These are phyloP conservation scores for Yamadazyma atlantica DNA, from an alignment of 1,139 yeast species.

Conservation along the genomic window DNA sequence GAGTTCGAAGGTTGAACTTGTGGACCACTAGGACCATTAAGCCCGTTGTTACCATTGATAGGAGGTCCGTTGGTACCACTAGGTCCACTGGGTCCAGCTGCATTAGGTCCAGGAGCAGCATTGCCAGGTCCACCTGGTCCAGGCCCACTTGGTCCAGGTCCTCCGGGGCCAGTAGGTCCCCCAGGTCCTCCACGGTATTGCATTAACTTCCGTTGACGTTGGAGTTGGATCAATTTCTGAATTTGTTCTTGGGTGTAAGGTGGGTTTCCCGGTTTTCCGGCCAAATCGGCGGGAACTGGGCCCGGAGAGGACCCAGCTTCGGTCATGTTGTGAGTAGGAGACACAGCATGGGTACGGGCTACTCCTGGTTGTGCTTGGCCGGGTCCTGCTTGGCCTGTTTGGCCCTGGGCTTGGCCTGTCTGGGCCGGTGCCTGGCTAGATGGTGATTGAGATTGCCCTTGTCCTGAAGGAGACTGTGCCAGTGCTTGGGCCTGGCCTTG, in stretches of 20 bases:
- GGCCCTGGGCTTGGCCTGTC: too few species aligned
- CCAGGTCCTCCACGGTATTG: constrained; percentile 33
- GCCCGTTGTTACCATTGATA: background rate
- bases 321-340: too few species aligned
- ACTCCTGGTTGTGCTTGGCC: too few species aligned
- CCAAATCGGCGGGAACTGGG: background rate
- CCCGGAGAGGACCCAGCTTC: constrained; percentile 2
- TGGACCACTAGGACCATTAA: constrained; percentile 9
- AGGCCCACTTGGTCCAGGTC: too few species aligned
- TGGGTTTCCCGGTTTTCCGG: too few species aligned
- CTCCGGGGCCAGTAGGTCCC: background rate
- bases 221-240: constrained; percentile 52
- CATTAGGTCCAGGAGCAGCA: too few species aligned
- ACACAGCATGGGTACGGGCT: too few species aligned
- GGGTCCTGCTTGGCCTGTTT: too few species aligned
- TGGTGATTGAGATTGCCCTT: background rate
- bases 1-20: constrained; percentile 17
- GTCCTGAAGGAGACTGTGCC: background rate
- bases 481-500: constrained; percentile 2
- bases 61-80: background rate
- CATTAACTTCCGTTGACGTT: constrained; percentile 50
- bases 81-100: too few species aligned
- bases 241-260: constrained; percentile 57
- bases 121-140: too few species aligned
- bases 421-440: too few species aligned